Percentiles rank a stretch among this genome's conserved stretches.
These are phyloP conservation scores for Backusella westeae DNA, from an alignment of 192 early-diverging fungal species.

Conservation along the genomic window DNA sequence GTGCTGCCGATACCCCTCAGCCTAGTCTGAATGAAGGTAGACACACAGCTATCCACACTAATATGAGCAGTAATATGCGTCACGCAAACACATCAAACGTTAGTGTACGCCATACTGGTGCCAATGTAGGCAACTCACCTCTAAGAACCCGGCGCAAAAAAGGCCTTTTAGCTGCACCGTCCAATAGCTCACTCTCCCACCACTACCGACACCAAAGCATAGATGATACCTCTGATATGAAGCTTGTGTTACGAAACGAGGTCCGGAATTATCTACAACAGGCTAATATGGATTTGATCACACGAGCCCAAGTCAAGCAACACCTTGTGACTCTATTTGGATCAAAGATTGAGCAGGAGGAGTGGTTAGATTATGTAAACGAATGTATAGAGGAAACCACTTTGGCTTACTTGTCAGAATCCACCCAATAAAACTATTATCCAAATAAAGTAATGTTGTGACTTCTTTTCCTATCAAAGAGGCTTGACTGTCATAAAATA, in stretches of 20 bases:
- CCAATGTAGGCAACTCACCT: neutral
- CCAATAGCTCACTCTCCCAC: neutral
- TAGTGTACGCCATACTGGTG: neutral
- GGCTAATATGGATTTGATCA: slow-evolving; percentile 27
- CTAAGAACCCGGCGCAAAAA: neutral
- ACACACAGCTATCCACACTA: neutral
- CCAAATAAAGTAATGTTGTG: neutral
- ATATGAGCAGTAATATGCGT: neutral
- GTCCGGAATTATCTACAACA: slow-evolving; percentile 25
- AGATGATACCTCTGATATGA: neutral
- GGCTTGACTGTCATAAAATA: neutral
- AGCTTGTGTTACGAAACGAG: neutral
- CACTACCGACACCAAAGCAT: neutral
- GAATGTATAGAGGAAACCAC: slow-evolving; percentile 33
- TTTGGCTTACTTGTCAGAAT: neutral
- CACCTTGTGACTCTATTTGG: slow-evolving; percentile 30
- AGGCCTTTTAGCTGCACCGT: neutral
- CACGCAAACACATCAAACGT: neutral
- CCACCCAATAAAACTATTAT: neutral
- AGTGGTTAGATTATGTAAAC: slow-evolving; percentile 17
- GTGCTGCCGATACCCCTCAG: neutral
- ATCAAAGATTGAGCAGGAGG: slow-evolving; percentile 14
- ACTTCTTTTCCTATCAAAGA: neutral
- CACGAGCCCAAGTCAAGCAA: slow-evolving; percentile 35
- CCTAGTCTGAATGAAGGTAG: slow-evolving; percentile 8